phyloP scores from a whole-genome alignment of 371 early-diverging fungal genomes.

The Rhizopus arrhizus region DNA sequence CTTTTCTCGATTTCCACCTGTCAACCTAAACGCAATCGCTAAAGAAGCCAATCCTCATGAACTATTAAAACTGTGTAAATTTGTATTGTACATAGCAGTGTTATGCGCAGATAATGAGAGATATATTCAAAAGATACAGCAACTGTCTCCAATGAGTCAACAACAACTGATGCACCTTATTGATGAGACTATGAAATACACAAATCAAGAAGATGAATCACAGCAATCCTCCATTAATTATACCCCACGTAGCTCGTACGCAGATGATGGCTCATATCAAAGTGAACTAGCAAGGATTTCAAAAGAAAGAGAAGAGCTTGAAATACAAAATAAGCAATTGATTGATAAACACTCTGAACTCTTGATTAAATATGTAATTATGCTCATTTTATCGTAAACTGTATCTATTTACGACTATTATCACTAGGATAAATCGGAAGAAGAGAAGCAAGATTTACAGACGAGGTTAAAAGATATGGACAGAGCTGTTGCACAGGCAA shows the following conservation, averaged over 20 bases:
- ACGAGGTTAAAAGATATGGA: slow-evolving; percentile 72
- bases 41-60: slow-evolving; percentile 74
- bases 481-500: slow-evolving; percentile 63
- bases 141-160: slow-evolving; percentile 69
- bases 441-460: slow-evolving; percentile 67
- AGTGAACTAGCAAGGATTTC: slow-evolving; percentile 32
- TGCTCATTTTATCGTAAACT: background rate
- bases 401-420: background rate
- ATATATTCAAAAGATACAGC: slow-evolving; percentile 84
- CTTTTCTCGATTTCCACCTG: slow-evolving; percentile 51
- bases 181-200: slow-evolving; percentile 54
- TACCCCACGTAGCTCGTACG: slow-evolving; percentile 32
- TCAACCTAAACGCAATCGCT: slow-evolving; percentile 82
- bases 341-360: slow-evolving; percentile 61
- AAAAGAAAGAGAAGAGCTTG: slow-evolving; percentile 62
- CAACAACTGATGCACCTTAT: slow-evolving; percentile 88
- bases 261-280: slow-evolving; percentile 32
- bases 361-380: slow-evolving; percentile 60
- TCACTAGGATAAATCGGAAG: slow-evolving; percentile 64
- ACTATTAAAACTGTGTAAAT: slow-evolving; percentile 73
- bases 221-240: slow-evolving; percentile 18
- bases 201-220: slow-evolving; percentile 11
- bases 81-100: slow-evolving; percentile 84
- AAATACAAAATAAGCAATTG: slow-evolving; percentile 57
- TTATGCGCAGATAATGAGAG: slow-evolving; percentile 75